A percentile compares a stretch with the other conserved stretches of the same genome.
phyloP scores from a whole-genome alignment of 768 basidiomycete species.

The Saitozyma sp. region DNA sequence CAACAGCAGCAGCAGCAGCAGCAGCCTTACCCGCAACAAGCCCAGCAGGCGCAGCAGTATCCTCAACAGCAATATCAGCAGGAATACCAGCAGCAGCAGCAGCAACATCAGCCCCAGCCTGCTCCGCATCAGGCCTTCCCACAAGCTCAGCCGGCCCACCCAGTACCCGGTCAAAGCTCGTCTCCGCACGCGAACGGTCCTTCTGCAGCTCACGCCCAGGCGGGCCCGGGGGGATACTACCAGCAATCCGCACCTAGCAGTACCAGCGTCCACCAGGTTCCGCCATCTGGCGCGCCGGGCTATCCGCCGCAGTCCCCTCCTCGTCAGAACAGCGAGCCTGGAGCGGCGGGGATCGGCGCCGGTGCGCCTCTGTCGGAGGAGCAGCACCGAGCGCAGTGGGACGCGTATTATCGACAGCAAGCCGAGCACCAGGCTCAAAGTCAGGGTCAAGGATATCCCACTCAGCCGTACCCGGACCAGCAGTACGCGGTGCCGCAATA shows the following conservation, averaged over 20 bases:
- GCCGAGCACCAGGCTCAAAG: constrained; percentile 41
- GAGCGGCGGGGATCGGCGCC: constrained; percentile 53
- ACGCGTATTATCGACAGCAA: constrained; percentile 50
- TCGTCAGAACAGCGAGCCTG: constrained; percentile 49
- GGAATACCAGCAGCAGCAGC: constrained; percentile 14
- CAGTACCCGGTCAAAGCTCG: not conserved
- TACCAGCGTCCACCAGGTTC: not conserved
- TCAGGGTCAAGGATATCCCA: constrained; percentile 1
- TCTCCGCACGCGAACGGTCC: constrained; percentile 1
- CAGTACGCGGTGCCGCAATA: constrained; percentile 15
- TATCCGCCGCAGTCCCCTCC: constrained; percentile 36
- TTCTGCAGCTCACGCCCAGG: not conserved
- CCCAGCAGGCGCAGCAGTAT: constrained; percentile 11
- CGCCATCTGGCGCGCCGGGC: constrained; percentile 13
- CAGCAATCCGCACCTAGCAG: constrained; percentile 34
- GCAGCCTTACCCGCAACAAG: constrained; percentile 17
- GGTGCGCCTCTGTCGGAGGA: constrained; percentile 47
- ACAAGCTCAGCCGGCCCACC: constrained; percentile 10
- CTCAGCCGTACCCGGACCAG: constrained; percentile 28
- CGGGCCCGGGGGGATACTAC: constrained; percentile 21
- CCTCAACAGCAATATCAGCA: constrained; percentile 2
- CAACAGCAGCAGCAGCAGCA: constrained; percentile 6
- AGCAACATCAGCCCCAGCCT: constrained; percentile 2
- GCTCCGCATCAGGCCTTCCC: constrained; percentile 12
- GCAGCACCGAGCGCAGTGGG: constrained; percentile 50